Evolutionary conservation across 1,139 yeast species (phyloP).

Genomic region (Diutina neorugosa): DNA sequence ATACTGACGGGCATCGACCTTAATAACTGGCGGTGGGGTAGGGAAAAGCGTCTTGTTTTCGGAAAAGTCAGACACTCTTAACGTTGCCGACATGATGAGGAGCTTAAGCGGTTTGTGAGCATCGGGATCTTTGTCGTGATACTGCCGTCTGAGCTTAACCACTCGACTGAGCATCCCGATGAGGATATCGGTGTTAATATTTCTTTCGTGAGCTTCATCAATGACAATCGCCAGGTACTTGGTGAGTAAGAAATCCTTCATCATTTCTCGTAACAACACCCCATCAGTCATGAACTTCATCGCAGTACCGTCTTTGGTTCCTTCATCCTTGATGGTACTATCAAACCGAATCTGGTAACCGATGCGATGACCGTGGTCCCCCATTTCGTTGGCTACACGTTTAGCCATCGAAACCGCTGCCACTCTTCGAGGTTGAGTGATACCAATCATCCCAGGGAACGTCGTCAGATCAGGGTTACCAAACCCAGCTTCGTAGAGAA

Average conservation of each 20-base stretch:
- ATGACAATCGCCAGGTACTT: constrained; percentile 81
- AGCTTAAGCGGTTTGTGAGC: constrained; percentile 47
- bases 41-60: constrained; percentile 63
- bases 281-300: constrained; percentile 98
- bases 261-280: constrained; percentile 84
- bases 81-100: constrained; percentile 88
- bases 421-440: constrained; percentile 11
- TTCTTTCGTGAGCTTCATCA: constrained; percentile 98
- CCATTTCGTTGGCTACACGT: constrained; percentile 76
- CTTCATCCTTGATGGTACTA: constrained; percentile 48
- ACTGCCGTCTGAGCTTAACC: constrained; percentile 53
- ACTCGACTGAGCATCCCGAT: constrained; percentile 91
- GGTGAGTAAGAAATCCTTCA: constrained; percentile 66
- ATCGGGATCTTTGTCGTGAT: constrained; percentile 6
- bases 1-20: constrained; percentile 89
- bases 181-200: constrained; percentile 86
- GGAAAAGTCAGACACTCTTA: constrained; percentile 85
- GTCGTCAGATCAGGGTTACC: constrained; percentile 25
- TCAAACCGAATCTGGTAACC: constrained; percentile 92
- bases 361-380: constrained; percentile 64
- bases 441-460: constrained; percentile 46
- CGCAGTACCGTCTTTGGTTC: constrained; percentile 44
- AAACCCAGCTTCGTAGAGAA: constrained; percentile 46
- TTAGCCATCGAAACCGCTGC: constrained; percentile 94
- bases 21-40: constrained; percentile 78